These are phyloP conservation scores for Pelagomonas calceolata DNA, from an alignment of 108 stramenopile species.

Conservation along the genomic window DNA sequence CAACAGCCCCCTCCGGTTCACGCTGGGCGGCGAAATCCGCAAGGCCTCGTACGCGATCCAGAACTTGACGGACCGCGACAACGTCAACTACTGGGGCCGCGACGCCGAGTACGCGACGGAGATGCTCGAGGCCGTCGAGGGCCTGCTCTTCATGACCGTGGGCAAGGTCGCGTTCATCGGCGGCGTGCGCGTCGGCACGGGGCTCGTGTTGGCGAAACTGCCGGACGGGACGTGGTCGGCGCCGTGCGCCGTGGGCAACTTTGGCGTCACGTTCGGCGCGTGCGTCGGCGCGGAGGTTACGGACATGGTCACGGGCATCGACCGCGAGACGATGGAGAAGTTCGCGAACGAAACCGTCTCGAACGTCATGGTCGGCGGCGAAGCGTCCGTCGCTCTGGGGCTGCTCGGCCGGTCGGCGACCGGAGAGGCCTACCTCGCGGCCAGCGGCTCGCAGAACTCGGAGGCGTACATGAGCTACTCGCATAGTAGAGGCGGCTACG, in stretches of 20 bases:
- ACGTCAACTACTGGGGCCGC: neutral
- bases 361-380: slow-evolving; percentile 36
- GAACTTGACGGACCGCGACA: slow-evolving; percentile 22
- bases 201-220: slow-evolving; percentile 49
- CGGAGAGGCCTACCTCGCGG: slow-evolving; percentile 32
- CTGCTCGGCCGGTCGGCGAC: slow-evolving; percentile 28
- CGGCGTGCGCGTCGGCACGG: slow-evolving; percentile 54
- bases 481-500: slow-evolving; percentile 53
- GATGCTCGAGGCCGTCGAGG: slow-evolving; percentile 41
- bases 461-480: slow-evolving; percentile 35
- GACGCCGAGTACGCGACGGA: slow-evolving; percentile 5
- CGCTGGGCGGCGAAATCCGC: slow-evolving; percentile 34
- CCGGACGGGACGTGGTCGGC: slow-evolving; percentile 49
- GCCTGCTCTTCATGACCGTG: slow-evolving; percentile 54
- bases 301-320: slow-evolving; percentile 50
- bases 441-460: slow-evolving; percentile 9
- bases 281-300: slow-evolving; percentile 55
- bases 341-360: slow-evolving; percentile 18
- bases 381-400: slow-evolving; percentile 33
- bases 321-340: slow-evolving; percentile 33
- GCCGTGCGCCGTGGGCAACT: slow-evolving; percentile 54
- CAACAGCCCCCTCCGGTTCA: slow-evolving; percentile 31
- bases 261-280: slow-evolving; percentile 45
- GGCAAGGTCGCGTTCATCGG: slow-evolving; percentile 60
- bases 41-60: slow-evolving; percentile 38